phyloP scores from a whole-genome alignment of 2,329 filamentous ascomycete species.

The Talaromyces verruculosus region DNA sequence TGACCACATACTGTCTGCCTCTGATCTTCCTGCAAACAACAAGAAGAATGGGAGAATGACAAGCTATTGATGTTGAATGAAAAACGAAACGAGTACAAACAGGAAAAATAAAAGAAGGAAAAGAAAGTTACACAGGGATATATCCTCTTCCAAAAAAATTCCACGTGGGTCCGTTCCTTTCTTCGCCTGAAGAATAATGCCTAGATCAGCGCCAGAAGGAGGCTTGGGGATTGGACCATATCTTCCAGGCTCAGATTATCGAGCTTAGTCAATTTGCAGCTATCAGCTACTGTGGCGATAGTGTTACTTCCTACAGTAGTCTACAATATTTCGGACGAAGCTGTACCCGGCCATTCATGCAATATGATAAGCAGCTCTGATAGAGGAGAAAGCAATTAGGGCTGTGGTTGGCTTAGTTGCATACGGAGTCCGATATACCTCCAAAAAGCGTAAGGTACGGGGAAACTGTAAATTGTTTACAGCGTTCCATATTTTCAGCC shows the following conservation, averaged over 20 bases:
- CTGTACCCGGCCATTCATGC: not conserved
- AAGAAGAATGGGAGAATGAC: not conserved
- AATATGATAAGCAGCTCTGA: not conserved
- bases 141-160: not conserved
- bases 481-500: not conserved
- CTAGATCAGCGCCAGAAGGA: not conserved
- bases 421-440: not conserved
- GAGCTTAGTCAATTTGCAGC: not conserved
- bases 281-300: not conserved
- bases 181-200: not conserved
- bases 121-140: not conserved
- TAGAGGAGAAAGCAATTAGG: not conserved
- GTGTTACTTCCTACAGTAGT: not conserved
- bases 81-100: not conserved
- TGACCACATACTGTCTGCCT: not conserved
- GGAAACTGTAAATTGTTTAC: not conserved
- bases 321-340: not conserved
- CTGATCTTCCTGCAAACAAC: not conserved
- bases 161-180: not conserved
- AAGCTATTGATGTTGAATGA: not conserved
- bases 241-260: not conserved
- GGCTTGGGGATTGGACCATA: not conserved
- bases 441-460: not conserved
- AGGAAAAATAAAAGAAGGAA: not conserved
- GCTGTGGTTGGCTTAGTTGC: not conserved